Base-by-base conservation (phyloP, 768 basidiomycete species). In the Boletus rubroflammeus region DNA sequence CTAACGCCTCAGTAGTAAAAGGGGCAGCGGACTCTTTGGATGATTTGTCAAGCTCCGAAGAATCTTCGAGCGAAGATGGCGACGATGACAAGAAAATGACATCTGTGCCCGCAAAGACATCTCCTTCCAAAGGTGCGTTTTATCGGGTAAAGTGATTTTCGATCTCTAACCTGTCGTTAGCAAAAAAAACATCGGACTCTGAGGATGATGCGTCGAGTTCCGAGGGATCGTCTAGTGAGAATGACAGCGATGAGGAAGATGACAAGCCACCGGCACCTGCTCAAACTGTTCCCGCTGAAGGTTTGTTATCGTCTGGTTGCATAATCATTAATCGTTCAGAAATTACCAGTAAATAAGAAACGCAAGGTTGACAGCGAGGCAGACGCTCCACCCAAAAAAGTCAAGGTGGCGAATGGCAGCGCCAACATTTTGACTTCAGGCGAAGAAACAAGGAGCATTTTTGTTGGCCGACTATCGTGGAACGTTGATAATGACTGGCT, bases 401-500 rank as follows among this genome's bases (percentile, higher is more conserved):
- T 77, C 62, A 97, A 94, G 77, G 76, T 86, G 46, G 81, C 73
- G 43, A 79, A 85, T 61, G 85, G 77, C 53, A 72, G 72, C 29
- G 71, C 71, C 15, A 67, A 70, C 6, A 64, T 60, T 28, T 74
- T 61, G 45, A 67, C 68, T 42, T 65, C 73, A 0, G 38, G 28
- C 10, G 79, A 81, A 59, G 79, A 84, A 53, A 76, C 77, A 15
- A 85, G 78, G 64, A 85, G 88, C 36, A 81, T 98, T 62, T 98
- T 95, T 66, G 93, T 99, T 60, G 96, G 96, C 51, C 81, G 82
- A 54, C 81, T 99, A 42, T 95, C 93, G 13, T 99, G 95, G 95
- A 91, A 90, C 69, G 88, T 98, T 58, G 96, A 98, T 76, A 89
- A 92, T 68, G 96, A 98, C 72, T 90, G 93, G 80, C 85, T 98